These are phyloP conservation scores for Linaria vulgaris DNA, from an alignment of 257 asterid genomes.

Conservation along the genomic window DNA sequence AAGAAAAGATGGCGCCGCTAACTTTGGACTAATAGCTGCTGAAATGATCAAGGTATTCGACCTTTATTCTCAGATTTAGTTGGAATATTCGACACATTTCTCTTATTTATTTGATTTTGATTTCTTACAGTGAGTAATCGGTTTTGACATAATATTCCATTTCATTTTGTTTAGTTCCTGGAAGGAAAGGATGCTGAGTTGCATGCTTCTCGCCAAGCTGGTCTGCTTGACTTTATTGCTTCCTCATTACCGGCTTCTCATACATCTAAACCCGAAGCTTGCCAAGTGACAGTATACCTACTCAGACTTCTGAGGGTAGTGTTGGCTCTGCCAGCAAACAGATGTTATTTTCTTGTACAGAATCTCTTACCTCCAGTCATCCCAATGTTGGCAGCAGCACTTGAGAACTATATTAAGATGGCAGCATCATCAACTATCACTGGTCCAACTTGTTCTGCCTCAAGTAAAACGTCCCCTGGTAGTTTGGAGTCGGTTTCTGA, in stretches of 20 bases:
- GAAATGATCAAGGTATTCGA: slow-evolving; percentile 83
- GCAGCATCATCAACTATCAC: slow-evolving; percentile 77
- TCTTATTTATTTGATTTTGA: slow-evolving; percentile 5
- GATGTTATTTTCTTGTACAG: slow-evolving; percentile 89
- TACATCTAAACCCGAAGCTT: slow-evolving; percentile 90
- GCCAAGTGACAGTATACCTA: slow-evolving; percentile 83
- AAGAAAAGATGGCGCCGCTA: slow-evolving; percentile 91
- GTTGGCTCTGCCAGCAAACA: slow-evolving; percentile 58
- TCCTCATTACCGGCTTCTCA: slow-evolving; percentile 98
- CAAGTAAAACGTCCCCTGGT: slow-evolving; percentile 60
- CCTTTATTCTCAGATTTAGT: slow-evolving; percentile 12
- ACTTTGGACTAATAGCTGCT: slow-evolving; percentile 83
- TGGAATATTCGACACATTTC: slow-evolving; percentile 2
- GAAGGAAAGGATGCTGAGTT: slow-evolving; percentile 97
- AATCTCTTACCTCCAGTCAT: slow-evolving; percentile 92
- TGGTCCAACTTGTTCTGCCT: slow-evolving; percentile 47
- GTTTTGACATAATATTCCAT: slow-evolving; percentile 23
- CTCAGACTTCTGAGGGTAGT: slow-evolving; percentile 79
- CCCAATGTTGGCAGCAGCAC: slow-evolving; percentile 94
- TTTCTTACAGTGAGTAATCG: slow-evolving; percentile 20
- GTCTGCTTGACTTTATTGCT: slow-evolving; percentile 94
- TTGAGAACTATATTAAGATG: slow-evolving; percentile 86
- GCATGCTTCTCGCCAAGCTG: slow-evolving; percentile 96
- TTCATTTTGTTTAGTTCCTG: slow-evolving; percentile 51
- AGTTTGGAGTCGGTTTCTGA: slow-evolving; percentile 70